phyloP scores from a whole-genome alignment of 2,329 filamentous ascomycete species.

The Lachnellula suecica region DNA sequence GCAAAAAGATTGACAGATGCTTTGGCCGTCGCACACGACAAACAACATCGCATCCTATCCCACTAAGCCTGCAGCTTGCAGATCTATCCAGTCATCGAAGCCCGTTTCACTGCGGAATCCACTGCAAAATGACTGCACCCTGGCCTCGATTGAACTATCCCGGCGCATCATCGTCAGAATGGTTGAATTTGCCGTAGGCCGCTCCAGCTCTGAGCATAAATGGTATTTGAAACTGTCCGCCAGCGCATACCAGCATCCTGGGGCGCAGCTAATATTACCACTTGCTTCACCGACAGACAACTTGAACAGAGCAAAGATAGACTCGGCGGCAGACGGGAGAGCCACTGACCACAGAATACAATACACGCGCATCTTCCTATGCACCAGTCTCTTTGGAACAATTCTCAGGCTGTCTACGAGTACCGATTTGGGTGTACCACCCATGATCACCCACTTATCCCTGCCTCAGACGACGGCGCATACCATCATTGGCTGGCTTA shows the following conservation, averaged over 20 bases:
- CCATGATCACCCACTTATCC: constrained; percentile 24
- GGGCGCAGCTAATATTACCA: constrained; percentile 19
- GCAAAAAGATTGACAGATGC: not conserved
- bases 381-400: constrained; percentile 5
- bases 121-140: constrained; percentile 19
- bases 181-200: constrained; percentile 17
- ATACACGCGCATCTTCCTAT: constrained; percentile 2
- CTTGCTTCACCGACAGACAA: constrained; percentile 16
- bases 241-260: constrained; percentile 32
- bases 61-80: constrained; percentile 24
- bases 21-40: constrained; percentile 20
- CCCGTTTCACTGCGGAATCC: constrained; percentile 17
- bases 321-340: constrained; percentile 12
- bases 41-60: constrained; percentile 12
- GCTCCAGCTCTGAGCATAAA: constrained; percentile 25
- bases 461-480: constrained; percentile 27
- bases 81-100: constrained; percentile 26
- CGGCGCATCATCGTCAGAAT: constrained; percentile 16
- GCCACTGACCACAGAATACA: constrained; percentile 6
- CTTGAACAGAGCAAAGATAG: not conserved
- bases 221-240: constrained; percentile 31
- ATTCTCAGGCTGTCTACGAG: constrained; percentile 13
- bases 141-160: constrained; percentile 18
- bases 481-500: constrained; percentile 28
- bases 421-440: constrained; percentile 15